Evolutionary conservation across 805 yeast species (phyloP), one percentile per base, ranked within the genome.

Genomic region (Kuraishia piskuri): DNA sequence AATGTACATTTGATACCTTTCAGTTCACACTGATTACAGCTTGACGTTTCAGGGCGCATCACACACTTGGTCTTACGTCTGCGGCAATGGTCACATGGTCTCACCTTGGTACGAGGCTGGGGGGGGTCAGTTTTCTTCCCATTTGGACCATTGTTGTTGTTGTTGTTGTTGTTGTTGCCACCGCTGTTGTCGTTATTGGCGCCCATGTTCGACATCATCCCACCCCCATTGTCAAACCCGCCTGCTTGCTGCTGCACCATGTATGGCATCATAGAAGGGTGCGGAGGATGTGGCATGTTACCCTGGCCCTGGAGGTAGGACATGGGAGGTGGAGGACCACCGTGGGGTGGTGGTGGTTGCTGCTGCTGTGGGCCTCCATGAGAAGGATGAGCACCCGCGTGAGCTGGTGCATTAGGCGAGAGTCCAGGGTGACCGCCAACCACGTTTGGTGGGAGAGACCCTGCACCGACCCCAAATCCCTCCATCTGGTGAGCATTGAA

Each of bases 71-170:
- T 85, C 63, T 88, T 88, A 50, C 91, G 75, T 54, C 90, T 72
- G 46, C 95, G 75, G 67, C 97, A 91, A 59, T 84, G 89, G 63
- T 88, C 96, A 64, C 97, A 90, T 0, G 95, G 92, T 37, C 82
- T 70, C 22, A 79, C 68, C 58, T 75, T 70, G 1, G 71, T 59
- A 40, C 70, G 59, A 3, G 73, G 79, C 54, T 77, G 78, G 4
- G 74, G 68, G 2, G 63, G 63, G 46, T 64, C 69, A 25, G 36
- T 47, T 20, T 46, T 50, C 48, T 53, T 55, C 24, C 25, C 36
- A n/a, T n/a, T 31, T 46, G 48, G 17, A 25, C 21, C 46, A 14
- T 22, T 9, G 46, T 9, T 19, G 40, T 12, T 12, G 40, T 5
- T 10, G 17, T 31, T 31, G 40, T 12, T 31, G 40, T 10, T 10